phyloP scores from a whole-genome alignment of 2,329 filamentous ascomycete genomes.

The Juglanconis sp. region DNA sequence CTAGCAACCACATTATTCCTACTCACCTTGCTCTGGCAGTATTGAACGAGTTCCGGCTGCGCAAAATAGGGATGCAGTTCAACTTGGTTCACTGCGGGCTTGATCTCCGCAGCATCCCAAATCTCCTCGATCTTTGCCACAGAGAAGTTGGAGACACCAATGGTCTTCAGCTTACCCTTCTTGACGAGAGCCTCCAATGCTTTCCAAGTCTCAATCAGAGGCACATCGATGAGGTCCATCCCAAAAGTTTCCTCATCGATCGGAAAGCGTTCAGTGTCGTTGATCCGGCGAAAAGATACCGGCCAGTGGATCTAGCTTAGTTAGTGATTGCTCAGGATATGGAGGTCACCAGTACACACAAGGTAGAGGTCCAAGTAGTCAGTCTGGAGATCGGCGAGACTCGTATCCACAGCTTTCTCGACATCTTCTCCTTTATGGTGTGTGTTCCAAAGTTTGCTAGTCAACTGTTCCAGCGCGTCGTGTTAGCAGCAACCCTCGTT shows the following conservation, averaged over 20 bases:
- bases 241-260: no score
- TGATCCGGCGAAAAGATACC: conserved; percentile 36
- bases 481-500: no score
- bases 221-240: conserved; percentile 23
- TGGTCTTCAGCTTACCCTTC: conserved; percentile 60
- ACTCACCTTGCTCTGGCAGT: no score
- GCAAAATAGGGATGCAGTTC: conserved; percentile 63
- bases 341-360: not conserved
- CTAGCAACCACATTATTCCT: no score
- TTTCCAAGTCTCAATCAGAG: conserved; percentile 43
- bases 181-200: conserved; percentile 39
- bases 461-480: conserved; percentile 26
- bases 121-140: conserved; percentile 56
- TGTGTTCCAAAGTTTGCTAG: conserved; percentile 66
- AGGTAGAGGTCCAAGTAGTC: conserved; percentile 62
- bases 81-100: conserved; percentile 64
- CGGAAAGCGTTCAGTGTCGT: conserved; percentile 17
- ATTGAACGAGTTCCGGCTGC: conserved; percentile 29
- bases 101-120: conserved; percentile 55
- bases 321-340: no score
- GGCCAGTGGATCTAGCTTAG: conserved; percentile 55
- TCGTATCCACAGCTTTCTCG: conserved; percentile 52
- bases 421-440: conserved; percentile 62
- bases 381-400: conserved; percentile 51
- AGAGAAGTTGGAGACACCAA: conserved; percentile 72